A percentile compares a stretch with the other conserved stretches of the same genome.
These are phyloP conservation scores for Candida buenavistaensis DNA, from an alignment of 1,139 yeast species.

Conservation along the genomic window DNA sequence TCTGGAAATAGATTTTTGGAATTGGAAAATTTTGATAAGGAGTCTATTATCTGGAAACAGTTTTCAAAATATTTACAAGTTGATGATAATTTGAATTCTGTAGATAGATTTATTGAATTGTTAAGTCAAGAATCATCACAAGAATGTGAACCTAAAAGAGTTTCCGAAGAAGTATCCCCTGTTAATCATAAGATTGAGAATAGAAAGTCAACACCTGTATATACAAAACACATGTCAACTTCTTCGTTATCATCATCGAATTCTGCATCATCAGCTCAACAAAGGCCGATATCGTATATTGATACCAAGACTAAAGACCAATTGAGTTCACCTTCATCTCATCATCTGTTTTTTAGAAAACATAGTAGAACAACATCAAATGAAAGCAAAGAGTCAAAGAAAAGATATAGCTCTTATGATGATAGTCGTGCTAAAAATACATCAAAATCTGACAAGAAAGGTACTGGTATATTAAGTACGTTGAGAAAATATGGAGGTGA, in stretches of 20 bases:
- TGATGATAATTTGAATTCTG: conserved; percentile 49
- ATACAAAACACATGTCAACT: conserved; percentile 24
- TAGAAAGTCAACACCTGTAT: conserved; percentile 34
- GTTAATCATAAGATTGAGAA: conserved; percentile 23
- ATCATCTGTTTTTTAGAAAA: conserved; percentile 57
- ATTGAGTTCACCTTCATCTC: conserved; percentile 21
- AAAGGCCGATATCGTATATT: conserved; percentile 45
- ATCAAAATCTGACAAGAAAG: conserved; percentile 22
- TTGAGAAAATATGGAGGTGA: conserved; percentile 45
- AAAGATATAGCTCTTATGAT: conserved; percentile 5
- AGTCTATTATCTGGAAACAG: conserved; percentile 50
- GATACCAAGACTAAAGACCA: conserved; percentile 52
- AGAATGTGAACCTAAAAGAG: conserved; percentile 3
- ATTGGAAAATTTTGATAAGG: conserved; percentile 65
- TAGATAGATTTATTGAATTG: conserved; percentile 52
- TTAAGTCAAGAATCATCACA: conserved; percentile 24
- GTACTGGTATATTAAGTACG: conserved; percentile 40
- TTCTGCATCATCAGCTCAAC: conserved; percentile 14
- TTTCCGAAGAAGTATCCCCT: conserved; percentile 6
- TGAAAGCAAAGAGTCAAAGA: conserved; percentile 24
- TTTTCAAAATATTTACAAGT: conserved; percentile 35
- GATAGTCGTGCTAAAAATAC: conserved; percentile 7
- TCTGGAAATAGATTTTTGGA: conserved; percentile 66
- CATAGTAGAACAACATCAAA: conserved; percentile 59
- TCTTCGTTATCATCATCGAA: conserved; percentile 25